Conservation (phyloP, 2,329 filamentous ascomycete species). For the Fusarium penzigii region DNA sequence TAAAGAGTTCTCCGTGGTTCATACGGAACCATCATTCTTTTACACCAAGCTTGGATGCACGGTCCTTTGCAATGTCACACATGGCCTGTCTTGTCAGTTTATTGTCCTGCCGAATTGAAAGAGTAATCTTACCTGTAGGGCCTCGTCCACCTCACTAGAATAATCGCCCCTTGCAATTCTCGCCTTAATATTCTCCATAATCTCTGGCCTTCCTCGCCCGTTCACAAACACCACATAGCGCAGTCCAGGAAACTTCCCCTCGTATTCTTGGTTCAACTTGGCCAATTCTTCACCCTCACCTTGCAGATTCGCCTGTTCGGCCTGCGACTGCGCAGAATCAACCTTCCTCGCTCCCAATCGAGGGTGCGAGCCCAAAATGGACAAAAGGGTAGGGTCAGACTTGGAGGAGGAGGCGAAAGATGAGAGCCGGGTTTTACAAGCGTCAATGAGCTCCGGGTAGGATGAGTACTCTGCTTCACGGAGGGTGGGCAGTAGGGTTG, state of each 20-base stretch:
- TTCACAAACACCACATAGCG: slow-evolving; percentile 93
- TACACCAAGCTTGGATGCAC: slow-evolving; percentile 48
- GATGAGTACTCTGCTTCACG: slow-evolving; percentile 56
- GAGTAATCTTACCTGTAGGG: slow-evolving; percentile 63
- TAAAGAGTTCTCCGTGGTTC: too few species aligned
- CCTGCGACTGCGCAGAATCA: slow-evolving; percentile 77
- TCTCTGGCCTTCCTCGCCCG: slow-evolving; percentile 68
- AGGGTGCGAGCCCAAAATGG: slow-evolving; percentile 79
- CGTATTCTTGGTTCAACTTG: slow-evolving; percentile 74
- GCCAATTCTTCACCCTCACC: slow-evolving; percentile 62
- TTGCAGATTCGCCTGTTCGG: slow-evolving; percentile 78
- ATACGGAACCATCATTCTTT: slow-evolving; percentile 4
- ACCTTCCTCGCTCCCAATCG: slow-evolving; percentile 79
- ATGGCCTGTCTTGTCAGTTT: slow-evolving; percentile 65
- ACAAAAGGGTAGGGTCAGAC: slow-evolving; percentile 57
- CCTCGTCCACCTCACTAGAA: slow-evolving; percentile 68
- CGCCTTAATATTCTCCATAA: slow-evolving; percentile 79
- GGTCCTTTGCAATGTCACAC: slow-evolving; percentile 85
- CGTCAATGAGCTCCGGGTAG: slow-evolving; percentile 70
- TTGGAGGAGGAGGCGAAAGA: slow-evolving; percentile 58
- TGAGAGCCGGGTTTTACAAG: slow-evolving; percentile 64
- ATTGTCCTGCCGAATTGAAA: not conserved
- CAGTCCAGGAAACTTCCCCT: slow-evolving; percentile 76
- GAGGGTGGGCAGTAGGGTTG: slow-evolving; percentile 69
- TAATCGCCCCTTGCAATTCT: slow-evolving; percentile 71